Conservation (phyloP, 495 filamentous ascomycete genomes). For the Aspergillus funiculosus region DNA sequence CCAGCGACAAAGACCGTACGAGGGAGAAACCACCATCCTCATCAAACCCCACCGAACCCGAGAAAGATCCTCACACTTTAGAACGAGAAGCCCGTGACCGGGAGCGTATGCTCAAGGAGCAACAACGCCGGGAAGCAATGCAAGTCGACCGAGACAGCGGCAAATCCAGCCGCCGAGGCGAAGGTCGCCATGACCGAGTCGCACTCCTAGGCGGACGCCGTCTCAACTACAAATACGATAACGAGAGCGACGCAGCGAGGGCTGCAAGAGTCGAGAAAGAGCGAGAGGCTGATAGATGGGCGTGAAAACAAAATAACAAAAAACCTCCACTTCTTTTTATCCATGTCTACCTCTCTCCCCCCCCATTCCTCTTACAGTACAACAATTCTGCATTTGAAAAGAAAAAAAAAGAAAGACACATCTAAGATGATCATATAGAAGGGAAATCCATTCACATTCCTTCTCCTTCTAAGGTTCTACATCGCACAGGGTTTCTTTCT, state of each 20-base stretch:
- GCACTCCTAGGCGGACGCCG: slow-evolving; percentile 46
- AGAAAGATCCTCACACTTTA: slow-evolving; percentile 63
- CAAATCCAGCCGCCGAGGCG: slow-evolving; percentile 45
- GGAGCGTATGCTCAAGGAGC: slow-evolving; percentile 71
- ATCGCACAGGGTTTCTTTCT: too few relatives aligned
- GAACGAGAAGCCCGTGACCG: slow-evolving; percentile 73
- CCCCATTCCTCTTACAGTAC: too few relatives aligned
- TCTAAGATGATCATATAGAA: too few relatives aligned
- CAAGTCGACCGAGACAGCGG: slow-evolving; percentile 40
- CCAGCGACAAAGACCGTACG: slow-evolving; percentile 16
- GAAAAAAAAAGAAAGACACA: too few relatives aligned
- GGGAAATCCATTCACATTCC: too few relatives aligned
- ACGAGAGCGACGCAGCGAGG: slow-evolving; percentile 41
- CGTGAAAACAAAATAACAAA: too few relatives aligned
- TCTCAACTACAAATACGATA: slow-evolving; percentile 56
- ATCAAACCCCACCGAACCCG: slow-evolving; percentile 29
- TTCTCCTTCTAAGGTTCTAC: too few relatives aligned
- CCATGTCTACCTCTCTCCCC: too few relatives aligned
- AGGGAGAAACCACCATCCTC: slow-evolving; percentile 16
- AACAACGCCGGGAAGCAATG: slow-evolving; percentile 61
- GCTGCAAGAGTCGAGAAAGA: slow-evolving; percentile 44
- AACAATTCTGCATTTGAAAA: too few relatives aligned
- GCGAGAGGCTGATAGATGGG: slow-evolving; percentile 38
- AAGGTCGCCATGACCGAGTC: slow-evolving; percentile 48
- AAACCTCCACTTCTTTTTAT: too few relatives aligned